Percentiles rank a stretch among this genome's conserved stretches.
Evolutionary conservation across 1,284 basidiomycete species (phyloP).

Genomic region (Laetiporus sulphureus): DNA sequence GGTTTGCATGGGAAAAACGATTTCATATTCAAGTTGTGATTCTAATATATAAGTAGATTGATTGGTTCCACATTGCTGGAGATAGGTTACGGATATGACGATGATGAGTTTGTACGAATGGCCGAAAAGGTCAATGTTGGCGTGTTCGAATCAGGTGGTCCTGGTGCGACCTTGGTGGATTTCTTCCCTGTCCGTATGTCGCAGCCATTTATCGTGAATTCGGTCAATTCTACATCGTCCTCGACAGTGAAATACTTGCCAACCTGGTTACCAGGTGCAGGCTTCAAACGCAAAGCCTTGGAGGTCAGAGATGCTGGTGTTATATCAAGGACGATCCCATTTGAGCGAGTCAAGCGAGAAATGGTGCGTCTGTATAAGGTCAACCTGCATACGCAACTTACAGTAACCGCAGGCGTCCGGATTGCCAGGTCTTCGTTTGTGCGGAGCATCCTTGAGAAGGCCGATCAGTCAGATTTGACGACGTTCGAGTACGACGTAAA

Average conservation of each 20-base stretch:
- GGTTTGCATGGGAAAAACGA: no score
- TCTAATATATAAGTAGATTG: no score
- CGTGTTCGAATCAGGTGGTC: not conserved
- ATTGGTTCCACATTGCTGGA: no score
- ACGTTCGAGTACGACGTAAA: not conserved
- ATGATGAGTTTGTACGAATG: not conserved
- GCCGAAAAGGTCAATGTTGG: not conserved
- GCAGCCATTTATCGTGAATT: not conserved
- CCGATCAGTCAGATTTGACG: not conserved
- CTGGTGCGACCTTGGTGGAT: not conserved
- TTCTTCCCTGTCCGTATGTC: not conserved
- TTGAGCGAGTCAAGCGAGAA: not conserved
- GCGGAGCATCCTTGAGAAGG: not conserved
- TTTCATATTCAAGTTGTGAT: no score
- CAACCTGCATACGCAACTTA: not conserved
- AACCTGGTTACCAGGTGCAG: slow-evolving; percentile 1
- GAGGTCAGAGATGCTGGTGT: no score
- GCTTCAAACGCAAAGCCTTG: not conserved
- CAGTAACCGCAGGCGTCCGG: not conserved
- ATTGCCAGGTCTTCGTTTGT: not conserved
- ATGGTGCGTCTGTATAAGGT: not conserved
- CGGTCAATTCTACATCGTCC: not conserved
- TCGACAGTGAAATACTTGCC: not conserved
- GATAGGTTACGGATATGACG: no score
- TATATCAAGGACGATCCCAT: not conserved